Percentiles rank a stretch among this genome's conserved stretches.
Conservation (phyloP, 768 basidiomycete genomes). For the Kondoa subrosea region DNA sequence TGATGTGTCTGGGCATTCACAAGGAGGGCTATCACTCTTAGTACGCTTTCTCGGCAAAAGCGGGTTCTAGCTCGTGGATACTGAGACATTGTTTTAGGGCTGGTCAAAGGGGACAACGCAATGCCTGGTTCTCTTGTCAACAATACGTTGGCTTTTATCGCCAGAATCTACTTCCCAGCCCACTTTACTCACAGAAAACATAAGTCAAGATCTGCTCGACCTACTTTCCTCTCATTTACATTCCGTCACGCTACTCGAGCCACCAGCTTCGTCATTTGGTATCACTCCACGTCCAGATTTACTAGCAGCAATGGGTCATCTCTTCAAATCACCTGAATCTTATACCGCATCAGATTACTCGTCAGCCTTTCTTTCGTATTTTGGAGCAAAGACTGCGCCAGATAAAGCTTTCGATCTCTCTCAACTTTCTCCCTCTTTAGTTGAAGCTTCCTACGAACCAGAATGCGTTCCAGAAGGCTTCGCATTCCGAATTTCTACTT, state of each 20-base stretch:
- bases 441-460: not conserved
- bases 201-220: not conserved
- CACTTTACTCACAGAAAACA: not conserved
- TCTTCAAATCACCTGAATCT: not conserved
- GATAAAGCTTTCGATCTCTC: not conserved
- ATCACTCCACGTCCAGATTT: not conserved
- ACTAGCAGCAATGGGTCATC: not conserved
- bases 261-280: not conserved
- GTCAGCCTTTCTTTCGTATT: not conserved
- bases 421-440: not conserved
- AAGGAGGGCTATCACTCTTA: not conserved
- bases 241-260: not conserved
- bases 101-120: not conserved
- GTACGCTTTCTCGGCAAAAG: not conserved
- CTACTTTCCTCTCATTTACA: not conserved
- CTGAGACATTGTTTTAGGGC: not conserved
- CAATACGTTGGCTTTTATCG: not conserved
- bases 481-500: not conserved
- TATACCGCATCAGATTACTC: not conserved
- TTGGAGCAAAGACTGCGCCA: not conserved
- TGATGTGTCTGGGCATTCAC: not conserved
- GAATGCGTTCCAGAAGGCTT: not conserved
- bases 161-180: not conserved
- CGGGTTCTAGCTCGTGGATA: not conserved
- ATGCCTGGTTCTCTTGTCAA: not conserved